Evolutionary conservation across 169 alveolate species (phyloP), one percentile per base, ranked within the genome.

Genomic region (Plasmodium vinckei): DNA sequence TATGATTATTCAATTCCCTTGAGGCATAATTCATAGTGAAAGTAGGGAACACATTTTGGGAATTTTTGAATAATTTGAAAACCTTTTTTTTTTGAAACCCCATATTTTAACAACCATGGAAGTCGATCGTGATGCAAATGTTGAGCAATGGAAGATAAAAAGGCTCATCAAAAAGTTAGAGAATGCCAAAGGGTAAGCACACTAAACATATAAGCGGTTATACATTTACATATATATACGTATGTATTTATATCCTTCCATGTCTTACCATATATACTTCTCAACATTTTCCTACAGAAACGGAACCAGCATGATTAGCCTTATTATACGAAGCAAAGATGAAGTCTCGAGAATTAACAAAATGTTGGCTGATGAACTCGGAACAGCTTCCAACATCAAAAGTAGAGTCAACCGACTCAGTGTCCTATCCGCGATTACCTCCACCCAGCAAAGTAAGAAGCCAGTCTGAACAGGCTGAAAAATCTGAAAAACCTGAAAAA

Each of bases 271-370:
- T 1, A 21, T 21, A 21, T 21, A 21, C 25, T 1, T 23, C 12
- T n/a, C 4, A n/a, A 46, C 17, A 1, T 42, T 33, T 13, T 64
- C 47, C 47, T 39, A 23, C 54, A 87, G 97, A 56, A 97, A 97
- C 72, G 99, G 99, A 77, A 98, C 99, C 9, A 97, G 99, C 70
- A 98, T 98, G 98, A 98, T 99, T 73, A 96, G 99, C 53, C 87
- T 99, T 47, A 96, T 98, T 27, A 97, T 99, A 51, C 97, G 98
- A 59, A 99, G 99, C 19, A 97, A 98, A 93, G 99, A 98, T 63
- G 98, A 98, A 90, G 97, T 99, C 53, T 91, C 98, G 25, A 95
- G 98, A 67, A 96, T 96, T 56, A 94, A 96, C 65, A 97, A 97
- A 90, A 95, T 97, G 98, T 96, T 99, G 21, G 98, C 98, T 4